Evolutionary conservation across 2,329 filamentous ascomycete genomes (phyloP), one percentile per base, ranked within the genome.

Genomic region (Venturia oleaginea): DNA sequence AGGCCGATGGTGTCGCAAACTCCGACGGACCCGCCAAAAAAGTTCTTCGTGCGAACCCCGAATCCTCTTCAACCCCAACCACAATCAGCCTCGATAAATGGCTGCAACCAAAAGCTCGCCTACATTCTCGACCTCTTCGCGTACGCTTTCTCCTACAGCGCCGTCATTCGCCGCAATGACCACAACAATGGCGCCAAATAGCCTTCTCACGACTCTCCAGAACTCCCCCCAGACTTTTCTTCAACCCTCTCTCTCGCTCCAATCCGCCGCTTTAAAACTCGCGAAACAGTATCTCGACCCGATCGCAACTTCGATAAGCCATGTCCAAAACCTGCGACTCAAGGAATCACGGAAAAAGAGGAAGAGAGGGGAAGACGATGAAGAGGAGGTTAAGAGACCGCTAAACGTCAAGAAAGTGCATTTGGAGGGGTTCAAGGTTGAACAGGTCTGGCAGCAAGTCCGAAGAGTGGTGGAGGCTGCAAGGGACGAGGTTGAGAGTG

Each of bases 391-490:
- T 10, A 59, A 57, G 30, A 57, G 51, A 37, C 64, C 60, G n/a
- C 72, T 97, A 67, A 91, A 91, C 70, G 79, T 96, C 70, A 87
- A 89, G 70, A 92, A 90, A 75, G 80, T 99, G 19, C 90, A 97
- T 73, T 80, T 91, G 7, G 86, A 96, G 65, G 94, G 93, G 0
- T 96, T 97, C 70, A 90, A 89, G 70, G 87, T 90, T 13, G 85
- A 87, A 24, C 93, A 97, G 76, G 87, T 99, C 54, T 99, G 93
- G 90, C 91, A 97, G 75, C 94, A 99, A 78, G 89, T 91, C 10
- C 88, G 87, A 71, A 86, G 90, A 70, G 91, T 97, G 24, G 86
- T 97, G 65, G 83, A 89, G 67, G 84, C 86, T 59, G 77, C 86
- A 7, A 78, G 78, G 54, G 75, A 78, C 22, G 81, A 87, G 70